Evolutionary conservation across 2,329 filamentous ascomycete species (phyloP), one percentile per base, ranked within the genome.

Genomic region (Teratosphaeria nubilosa): DNA sequence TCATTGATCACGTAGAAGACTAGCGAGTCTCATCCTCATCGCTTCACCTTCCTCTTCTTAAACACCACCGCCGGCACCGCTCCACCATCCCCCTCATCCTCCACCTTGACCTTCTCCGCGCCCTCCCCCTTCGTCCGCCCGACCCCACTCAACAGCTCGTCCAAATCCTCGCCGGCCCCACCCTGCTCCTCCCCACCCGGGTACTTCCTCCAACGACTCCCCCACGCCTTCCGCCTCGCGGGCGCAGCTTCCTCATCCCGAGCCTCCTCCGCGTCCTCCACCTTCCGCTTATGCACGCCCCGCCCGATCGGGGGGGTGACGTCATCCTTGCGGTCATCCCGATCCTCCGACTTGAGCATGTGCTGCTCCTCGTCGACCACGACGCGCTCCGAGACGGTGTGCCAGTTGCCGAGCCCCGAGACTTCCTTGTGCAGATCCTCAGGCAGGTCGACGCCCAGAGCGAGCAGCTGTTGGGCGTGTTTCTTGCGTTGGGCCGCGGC

Each of bases 361-460:
- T 78, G 56, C 3, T 57, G 54, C 32, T 60, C 63, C 27, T 58
- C 59, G 7, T 60, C 63, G 27, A 57, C 59, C 7, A 78, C 65
- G 51, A 67, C 65, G 31, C 66, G 74, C 63, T 77, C 78, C 51
- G 83, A 79, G 48, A 89, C 82, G 5, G 82, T 84, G 59, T 90
- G 84, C 92, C 92, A 99, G 56, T 95, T 88, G 32, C 94, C 90
- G 3, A 87, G 86, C 77, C 96, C 85, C 5, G 91, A 91, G 83
- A 96, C 85, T 60, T 94, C 89, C 1, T 82, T 79, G 59, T 90
- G 80, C 58, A 90, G 85, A 63, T 88, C 85, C 51, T 89, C 85
- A 0, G 94, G 94, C 56, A 97, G 82, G 53, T 85, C 83, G 54
- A 99, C 85, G 0, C 94, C 94, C 80, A 99, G 82, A 37, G 87